Evolutionary conservation across 805 yeast genomes (phyloP).

Genomic region (Starmerella riodocensis): DNA sequence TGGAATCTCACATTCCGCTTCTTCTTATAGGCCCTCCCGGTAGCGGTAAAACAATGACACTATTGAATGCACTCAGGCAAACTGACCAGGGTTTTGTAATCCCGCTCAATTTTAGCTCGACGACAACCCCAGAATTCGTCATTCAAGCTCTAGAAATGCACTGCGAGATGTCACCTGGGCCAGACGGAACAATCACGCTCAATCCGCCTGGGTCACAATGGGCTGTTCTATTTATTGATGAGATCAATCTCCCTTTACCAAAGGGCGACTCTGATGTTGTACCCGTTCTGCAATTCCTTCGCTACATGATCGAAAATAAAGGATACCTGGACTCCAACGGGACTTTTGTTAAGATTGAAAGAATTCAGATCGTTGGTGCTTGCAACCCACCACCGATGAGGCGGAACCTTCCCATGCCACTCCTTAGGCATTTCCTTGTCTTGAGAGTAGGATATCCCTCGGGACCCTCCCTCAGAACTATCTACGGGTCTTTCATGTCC

Average conservation of each 20-base stretch:
- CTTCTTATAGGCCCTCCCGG: constrained; percentile 94
- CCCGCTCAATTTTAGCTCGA: constrained; percentile 71
- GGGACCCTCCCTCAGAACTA: constrained; percentile 43
- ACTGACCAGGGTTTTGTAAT: constrained; percentile 42
- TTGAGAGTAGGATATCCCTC: constrained; percentile 75
- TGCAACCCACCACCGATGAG: constrained; percentile 83
- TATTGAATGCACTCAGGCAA: constrained; percentile 54
- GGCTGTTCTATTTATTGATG: constrained; percentile 82
- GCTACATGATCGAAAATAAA: constrained; percentile 56
- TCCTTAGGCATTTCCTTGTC: constrained; percentile 52
- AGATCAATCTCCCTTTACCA: constrained; percentile 63
- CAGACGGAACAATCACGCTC: constrained; percentile 39
- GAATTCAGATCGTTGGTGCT: constrained; percentile 83
- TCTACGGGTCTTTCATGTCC: constrained; percentile 45
- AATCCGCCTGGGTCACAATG: constrained; percentile 54
- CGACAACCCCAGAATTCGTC: constrained; percentile 50
- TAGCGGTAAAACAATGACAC: constrained; percentile 88
- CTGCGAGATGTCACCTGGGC: constrained; percentile 45
- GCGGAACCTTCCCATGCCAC: constrained; percentile 40
- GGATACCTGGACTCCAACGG: constrained; percentile 59
- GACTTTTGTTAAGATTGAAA: constrained; percentile 51
- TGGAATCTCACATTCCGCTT: constrained; percentile 46
- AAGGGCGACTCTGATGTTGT: constrained; percentile 59
- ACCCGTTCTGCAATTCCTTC: constrained; percentile 50
- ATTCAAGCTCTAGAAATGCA: constrained; percentile 57